Percentiles rank a stretch among this genome's conserved stretches.
Evolutionary conservation across 2,329 filamentous ascomycete species (phyloP).

Genomic region (Hypoxylon sp.): DNA sequence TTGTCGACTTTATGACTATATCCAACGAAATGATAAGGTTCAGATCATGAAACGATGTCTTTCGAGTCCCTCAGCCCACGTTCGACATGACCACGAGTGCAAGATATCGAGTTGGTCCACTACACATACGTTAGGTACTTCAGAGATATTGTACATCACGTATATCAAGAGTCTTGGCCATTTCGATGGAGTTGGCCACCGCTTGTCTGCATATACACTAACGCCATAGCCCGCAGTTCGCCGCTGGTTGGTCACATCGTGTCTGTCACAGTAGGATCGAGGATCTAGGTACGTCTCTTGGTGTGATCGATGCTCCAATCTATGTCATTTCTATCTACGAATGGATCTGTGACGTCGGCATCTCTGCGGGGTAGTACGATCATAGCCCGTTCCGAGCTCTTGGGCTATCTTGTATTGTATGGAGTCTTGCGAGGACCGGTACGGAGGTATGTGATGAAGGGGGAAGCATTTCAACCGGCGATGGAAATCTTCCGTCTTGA

Average conservation of each 20-base stretch:
- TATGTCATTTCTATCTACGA: conserved; percentile 18
- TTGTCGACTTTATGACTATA: not conserved
- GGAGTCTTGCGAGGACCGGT: conserved; percentile 7
- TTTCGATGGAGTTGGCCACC: not conserved
- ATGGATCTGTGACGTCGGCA: conserved; percentile 12
- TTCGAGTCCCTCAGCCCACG: not conserved
- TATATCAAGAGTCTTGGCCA: not conserved
- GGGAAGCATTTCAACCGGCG: not conserved
- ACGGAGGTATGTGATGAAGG: not conserved
- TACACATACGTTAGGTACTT: too few relatives aligned
- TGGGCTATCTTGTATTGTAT: conserved; percentile 22
- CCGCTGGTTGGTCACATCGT: conserved; percentile 20
- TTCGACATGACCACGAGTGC: not conserved
- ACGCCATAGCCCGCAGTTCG: not conserved
- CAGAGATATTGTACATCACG: not conserved
- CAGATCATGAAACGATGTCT: not conserved
- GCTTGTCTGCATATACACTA: not conserved
- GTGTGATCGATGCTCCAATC: conserved; percentile 13
- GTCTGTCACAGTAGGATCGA: conserved; percentile 20
- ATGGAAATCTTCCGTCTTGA: conserved; percentile 3
- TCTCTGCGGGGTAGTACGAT: conserved; percentile 23
- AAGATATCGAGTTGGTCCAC: not conserved
- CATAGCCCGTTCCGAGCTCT: conserved; percentile 9
- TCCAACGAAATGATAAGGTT: not conserved
- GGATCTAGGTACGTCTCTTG: conserved; percentile 20